Evolutionary conservation across 108 stramenopile genomes (phyloP), one percentile per base, ranked within the genome.

Genomic region (Nitzschia sp.): DNA sequence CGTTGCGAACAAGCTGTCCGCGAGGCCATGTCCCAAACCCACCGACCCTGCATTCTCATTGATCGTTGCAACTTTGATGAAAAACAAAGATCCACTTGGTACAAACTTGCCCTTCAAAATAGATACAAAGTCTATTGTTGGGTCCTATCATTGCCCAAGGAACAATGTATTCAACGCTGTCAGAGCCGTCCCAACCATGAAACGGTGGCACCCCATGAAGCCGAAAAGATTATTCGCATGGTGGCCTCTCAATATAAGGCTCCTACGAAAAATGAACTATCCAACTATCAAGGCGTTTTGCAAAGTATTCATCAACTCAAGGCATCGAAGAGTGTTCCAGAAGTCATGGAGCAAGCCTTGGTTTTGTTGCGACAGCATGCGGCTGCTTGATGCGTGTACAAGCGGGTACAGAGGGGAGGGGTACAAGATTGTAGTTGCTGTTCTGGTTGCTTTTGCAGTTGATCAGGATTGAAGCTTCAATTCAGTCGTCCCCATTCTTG

Each of bases 31-130:
- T 26, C 53, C n/a, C 10, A 57, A n/a, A 34, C 39, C 12, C 24
- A 42, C 0, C 51, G 53, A 41, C 25, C 56, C 1, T 73, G 78
- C n/a, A 71, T 77, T 26, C 73, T 87, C 29, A 82, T 90, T 40
- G 88, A 90, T 70, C 82, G 88, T 37, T 86, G 86, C 67, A 86
- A 90, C 61, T 83, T 87, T 53, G 71, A 83, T 63, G 2, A 17
- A 0, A 50, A 52, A 20, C 86, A 90, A 62, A 76, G 88, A 41
- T 19, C 65, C 20, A 63, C 77, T 26, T 90, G 75, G 75, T 73
- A 63, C 51, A n/a, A 61, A 29, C 17, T 75, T 40, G 73, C 73
- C 19, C 41, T 39, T 25, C 34, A 37, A 24, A 21, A 37, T 48
- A 41, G 26, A 42, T 22, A 64, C 51, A 57, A 56, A 6, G 72